Conservation (phyloP, 805 yeast species). For the Wickerhamiella kazuoi region DNA sequence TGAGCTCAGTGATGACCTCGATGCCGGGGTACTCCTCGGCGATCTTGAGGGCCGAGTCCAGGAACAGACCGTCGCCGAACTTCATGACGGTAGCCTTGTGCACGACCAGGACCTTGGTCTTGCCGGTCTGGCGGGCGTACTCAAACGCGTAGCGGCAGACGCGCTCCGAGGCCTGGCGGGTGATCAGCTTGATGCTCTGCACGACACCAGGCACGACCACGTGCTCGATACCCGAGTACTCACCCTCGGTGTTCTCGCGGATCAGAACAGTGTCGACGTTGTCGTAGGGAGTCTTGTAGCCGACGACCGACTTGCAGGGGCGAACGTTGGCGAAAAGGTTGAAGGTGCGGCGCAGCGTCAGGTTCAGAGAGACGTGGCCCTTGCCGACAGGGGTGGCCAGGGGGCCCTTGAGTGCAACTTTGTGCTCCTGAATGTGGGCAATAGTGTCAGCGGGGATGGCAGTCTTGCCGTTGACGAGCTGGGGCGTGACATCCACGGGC, state of each 20-base stretch:
- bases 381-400: constrained; percentile 97
- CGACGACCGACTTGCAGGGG: constrained; percentile 86
- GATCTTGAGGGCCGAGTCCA: constrained; percentile 74
- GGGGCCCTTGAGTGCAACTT: constrained; percentile 95
- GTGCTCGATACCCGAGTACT: constrained; percentile 97
- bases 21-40: constrained; percentile 87
- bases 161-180: constrained; percentile 89
- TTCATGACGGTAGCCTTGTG: constrained; percentile 99
- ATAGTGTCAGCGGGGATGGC: constrained; percentile 86
- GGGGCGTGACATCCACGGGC: constrained; percentile 88
- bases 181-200: constrained; percentile 92
- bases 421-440: constrained; percentile 77
- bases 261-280: constrained; percentile 88
- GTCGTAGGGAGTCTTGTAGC: constrained; percentile 78
- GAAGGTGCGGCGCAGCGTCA: constrained; percentile 94
- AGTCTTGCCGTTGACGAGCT: constrained; percentile 79
- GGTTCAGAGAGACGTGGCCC: constrained; percentile 94
- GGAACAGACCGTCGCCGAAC: constrained; percentile 93
- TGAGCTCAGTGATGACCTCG: constrained; percentile 64
- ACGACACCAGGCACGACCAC: constrained; percentile 96
- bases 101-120: constrained; percentile 80
- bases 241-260: constrained; percentile 98
- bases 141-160: constrained; percentile 94
- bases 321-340: constrained; percentile 92
- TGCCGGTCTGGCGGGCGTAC: constrained; percentile 76